A percentile compares a stretch with the other conserved stretches of the same genome.
phyloP scores from a whole-genome alignment of 495 filamentous ascomycete genomes.

The Chaetomium fimeti region DNA sequence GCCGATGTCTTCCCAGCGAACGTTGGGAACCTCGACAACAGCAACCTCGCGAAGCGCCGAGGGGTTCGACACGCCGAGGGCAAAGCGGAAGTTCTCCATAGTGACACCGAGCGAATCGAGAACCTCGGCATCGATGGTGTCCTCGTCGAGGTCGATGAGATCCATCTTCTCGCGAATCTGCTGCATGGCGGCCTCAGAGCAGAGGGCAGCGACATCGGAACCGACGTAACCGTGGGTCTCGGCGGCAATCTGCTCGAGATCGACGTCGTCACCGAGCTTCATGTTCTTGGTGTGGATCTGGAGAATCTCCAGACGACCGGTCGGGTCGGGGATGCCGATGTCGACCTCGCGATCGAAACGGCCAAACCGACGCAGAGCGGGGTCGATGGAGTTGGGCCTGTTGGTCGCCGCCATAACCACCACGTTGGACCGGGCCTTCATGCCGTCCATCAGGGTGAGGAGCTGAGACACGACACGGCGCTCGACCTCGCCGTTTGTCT shows the following conservation, averaged over 20 bases:
- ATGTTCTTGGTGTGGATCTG: slow-evolving; percentile 99
- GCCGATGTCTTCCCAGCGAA: slow-evolving; percentile 99
- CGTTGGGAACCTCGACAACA: slow-evolving; percentile 98
- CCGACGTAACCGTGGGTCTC: slow-evolving; percentile 99
- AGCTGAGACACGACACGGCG: slow-evolving; percentile 97
- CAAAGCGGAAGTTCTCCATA: slow-evolving; percentile 99
- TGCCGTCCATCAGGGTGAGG: slow-evolving; percentile 97
- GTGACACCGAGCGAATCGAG: slow-evolving; percentile 97
- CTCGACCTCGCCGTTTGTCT: slow-evolving; percentile 99
- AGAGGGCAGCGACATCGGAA: slow-evolving; percentile 97
- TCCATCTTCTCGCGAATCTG: slow-evolving; percentile 99
- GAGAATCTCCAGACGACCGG: slow-evolving; percentile 96
- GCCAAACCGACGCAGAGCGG: slow-evolving; percentile 92
- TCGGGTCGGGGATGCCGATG: slow-evolving; percentile 96
- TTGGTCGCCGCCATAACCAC: slow-evolving; percentile 99
- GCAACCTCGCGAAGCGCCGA: slow-evolving; percentile 98
- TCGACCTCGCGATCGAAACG: slow-evolving; percentile 99
- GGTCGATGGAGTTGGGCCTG: slow-evolving; percentile 95
- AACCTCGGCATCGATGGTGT: slow-evolving; percentile 98
- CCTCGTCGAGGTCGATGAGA: slow-evolving; percentile 96
- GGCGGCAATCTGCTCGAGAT: slow-evolving; percentile 92
- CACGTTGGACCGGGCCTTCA: slow-evolving; percentile 98
- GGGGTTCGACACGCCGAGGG: slow-evolving; percentile 95
- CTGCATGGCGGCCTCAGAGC: slow-evolving; percentile 99
- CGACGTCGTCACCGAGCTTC: slow-evolving; percentile 96